phyloP scores from a whole-genome alignment of 2,329 filamentous ascomycete species.

The Phialocephala sp. region DNA sequence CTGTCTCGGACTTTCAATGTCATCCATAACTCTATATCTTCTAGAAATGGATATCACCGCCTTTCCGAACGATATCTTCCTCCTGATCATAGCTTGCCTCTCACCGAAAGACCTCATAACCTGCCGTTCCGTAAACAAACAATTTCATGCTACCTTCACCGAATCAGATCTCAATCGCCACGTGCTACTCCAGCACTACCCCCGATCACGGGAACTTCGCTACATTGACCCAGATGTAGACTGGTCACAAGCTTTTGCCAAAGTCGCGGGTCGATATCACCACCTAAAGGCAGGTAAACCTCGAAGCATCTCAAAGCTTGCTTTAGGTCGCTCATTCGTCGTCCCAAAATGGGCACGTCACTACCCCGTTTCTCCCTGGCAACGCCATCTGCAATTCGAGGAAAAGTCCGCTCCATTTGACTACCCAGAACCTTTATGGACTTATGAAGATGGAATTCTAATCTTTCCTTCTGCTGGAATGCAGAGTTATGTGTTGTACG shows the following conservation, averaged over 20 bases:
- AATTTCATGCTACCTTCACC: constrained; percentile 56
- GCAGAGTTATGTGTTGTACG: constrained; percentile 52
- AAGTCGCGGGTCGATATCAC: constrained; percentile 60
- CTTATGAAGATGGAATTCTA: constrained; percentile 57
- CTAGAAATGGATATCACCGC: constrained; percentile 46
- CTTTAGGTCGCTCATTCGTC: constrained; percentile 46
- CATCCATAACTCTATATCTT: not conserved
- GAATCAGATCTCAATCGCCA: constrained; percentile 52
- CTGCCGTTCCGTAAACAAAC: constrained; percentile 57
- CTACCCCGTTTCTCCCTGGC: constrained; percentile 52
- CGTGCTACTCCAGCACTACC: constrained; percentile 58
- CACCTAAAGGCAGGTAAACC: constrained; percentile 56
- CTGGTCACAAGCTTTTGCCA: constrained; percentile 54
- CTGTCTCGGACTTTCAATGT: not conserved
- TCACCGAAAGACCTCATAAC: constrained; percentile 55
- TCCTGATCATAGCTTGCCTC: constrained; percentile 57
- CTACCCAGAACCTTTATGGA: constrained; percentile 58
- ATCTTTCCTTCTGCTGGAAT: constrained; percentile 53
- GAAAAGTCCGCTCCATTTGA: constrained; percentile 50
- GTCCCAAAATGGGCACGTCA: constrained; percentile 36
- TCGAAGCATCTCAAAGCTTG: constrained; percentile 51
- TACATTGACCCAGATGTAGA: constrained; percentile 31
- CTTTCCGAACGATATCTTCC: constrained; percentile 64
- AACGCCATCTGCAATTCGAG: constrained; percentile 50
- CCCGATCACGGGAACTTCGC: constrained; percentile 59